Evolutionary conservation across 1,139 yeast species (phyloP).

Genomic region (Saccharomyces hybrid): DNA sequence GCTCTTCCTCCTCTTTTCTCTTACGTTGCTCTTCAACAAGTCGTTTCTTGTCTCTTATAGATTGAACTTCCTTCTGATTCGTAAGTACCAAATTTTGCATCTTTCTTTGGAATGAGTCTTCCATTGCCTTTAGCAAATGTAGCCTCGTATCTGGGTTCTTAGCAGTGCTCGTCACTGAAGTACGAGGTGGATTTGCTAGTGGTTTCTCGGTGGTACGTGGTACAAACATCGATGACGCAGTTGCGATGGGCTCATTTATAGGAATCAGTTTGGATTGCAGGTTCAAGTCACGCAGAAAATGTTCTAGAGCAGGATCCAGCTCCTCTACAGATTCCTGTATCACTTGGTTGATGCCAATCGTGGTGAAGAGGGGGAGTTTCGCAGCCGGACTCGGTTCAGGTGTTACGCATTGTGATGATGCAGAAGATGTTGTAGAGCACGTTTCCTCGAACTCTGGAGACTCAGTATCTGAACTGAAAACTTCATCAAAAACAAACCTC

Average conservation of each 20-base stretch:
- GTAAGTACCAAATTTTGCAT: neutral
- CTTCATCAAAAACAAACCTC: constrained; percentile 18
- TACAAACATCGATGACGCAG: neutral
- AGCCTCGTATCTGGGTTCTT: neutral
- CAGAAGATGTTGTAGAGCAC: constrained; percentile 5
- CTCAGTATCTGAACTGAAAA: constrained; percentile 9
- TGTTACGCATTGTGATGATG: constrained; percentile 4
- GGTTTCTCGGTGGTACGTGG: neutral
- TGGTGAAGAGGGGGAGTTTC: neutral
- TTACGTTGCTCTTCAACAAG: constrained; percentile 14
- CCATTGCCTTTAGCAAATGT: neutral
- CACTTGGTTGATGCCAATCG: neutral
- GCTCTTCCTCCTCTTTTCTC: constrained; percentile 13
- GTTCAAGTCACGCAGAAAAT: neutral
- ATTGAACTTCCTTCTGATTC: neutral
- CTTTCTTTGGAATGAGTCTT: neutral
- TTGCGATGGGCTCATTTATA: neutral
- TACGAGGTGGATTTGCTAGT: neutral
- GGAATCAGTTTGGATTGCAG: neutral
- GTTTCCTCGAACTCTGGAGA: constrained; percentile 6
- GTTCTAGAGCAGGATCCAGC: neutral
- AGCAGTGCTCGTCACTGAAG: neutral
- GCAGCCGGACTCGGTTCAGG: constrained; percentile 6
- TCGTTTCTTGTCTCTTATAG: neutral
- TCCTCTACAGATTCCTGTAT: neutral